Evolutionary conservation across 495 filamentous ascomycete species (phyloP).

Genomic region (Articulospora tetracladia): DNA sequence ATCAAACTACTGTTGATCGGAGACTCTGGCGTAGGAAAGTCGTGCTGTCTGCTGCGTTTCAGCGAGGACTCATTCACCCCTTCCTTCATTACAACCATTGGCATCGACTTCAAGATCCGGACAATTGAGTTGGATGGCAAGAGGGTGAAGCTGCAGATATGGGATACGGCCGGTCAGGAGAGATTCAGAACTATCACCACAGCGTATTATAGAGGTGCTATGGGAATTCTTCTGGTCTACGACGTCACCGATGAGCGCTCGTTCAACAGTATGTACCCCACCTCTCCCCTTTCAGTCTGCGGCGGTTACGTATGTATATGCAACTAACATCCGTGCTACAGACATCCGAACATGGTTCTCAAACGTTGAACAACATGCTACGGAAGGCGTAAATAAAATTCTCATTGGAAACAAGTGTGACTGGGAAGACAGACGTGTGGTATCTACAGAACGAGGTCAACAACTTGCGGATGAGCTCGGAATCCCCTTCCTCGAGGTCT

Average conservation of each 20-base stretch:
- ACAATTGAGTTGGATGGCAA: slow-evolving; percentile 98
- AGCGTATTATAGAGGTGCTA: slow-evolving; percentile 95
- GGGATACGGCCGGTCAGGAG: slow-evolving; percentile 98
- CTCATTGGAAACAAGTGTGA: slow-evolving; percentile 99
- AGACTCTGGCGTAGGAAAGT: slow-evolving; percentile 97
- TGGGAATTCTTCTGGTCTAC: slow-evolving; percentile 97
- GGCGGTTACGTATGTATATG: too few relatives aligned
- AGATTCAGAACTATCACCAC: slow-evolving; percentile 98
- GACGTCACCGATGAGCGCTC: slow-evolving; percentile 97
- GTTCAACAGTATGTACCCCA: slow-evolving; percentile 79
- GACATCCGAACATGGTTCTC: slow-evolving; percentile 99
- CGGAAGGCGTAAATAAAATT: slow-evolving; percentile 99
- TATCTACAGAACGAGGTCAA: slow-evolving; percentile 91
- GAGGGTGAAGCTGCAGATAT: slow-evolving; percentile 97
- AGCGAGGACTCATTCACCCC: slow-evolving; percentile 99
- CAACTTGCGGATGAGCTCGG: slow-evolving; percentile 91
- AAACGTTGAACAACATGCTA: slow-evolving; percentile 98
- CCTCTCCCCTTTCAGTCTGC: background rate
- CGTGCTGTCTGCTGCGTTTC: slow-evolving; percentile 96
- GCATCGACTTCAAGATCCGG: slow-evolving; percentile 99
- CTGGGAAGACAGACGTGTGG: slow-evolving; percentile 97
- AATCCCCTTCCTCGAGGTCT: slow-evolving; percentile 98
- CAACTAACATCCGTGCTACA: slow-evolving; percentile 32
- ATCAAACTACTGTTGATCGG: slow-evolving; percentile 99
- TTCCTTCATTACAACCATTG: slow-evolving; percentile 98